Percentiles rank a stretch among this genome's conserved stretches.
These are phyloP conservation scores for Pythium dissimile DNA, from an alignment of 352 stramenopile species.

Conservation along the genomic window DNA sequence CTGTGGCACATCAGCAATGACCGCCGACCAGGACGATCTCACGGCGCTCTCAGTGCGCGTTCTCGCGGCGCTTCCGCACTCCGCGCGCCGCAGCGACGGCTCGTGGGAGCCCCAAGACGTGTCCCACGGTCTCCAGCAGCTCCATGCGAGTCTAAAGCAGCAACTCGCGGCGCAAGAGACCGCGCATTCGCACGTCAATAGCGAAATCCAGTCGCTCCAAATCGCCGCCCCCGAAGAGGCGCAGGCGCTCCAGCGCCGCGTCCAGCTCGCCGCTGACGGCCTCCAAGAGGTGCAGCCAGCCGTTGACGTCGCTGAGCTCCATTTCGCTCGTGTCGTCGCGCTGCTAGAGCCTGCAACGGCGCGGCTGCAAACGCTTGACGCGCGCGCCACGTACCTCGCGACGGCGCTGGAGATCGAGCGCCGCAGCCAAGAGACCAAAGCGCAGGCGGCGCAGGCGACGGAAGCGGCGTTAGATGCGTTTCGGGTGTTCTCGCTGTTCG, in stretches of 20 bases:
- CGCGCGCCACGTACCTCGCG: conserved; percentile 41
- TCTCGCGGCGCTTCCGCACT: conserved; percentile 3
- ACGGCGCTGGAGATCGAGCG: conserved; percentile 49
- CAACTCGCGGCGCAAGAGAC: conserved; percentile 15
- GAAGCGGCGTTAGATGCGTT: conserved; percentile 44
- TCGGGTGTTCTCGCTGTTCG: conserved; percentile 31
- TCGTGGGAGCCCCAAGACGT: conserved; percentile 12
- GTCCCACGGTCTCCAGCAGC: conserved; percentile 13
- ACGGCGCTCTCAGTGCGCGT: conserved; percentile 15
- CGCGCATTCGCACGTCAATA: conserved; percentile 5
- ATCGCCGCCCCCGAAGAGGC: not conserved
- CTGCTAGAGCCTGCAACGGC: conserved; percentile 31
- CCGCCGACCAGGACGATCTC: not conserved
- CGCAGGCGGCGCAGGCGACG: conserved; percentile 36
- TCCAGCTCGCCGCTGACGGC: not conserved
- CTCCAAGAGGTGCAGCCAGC: conserved; percentile 13
- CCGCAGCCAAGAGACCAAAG: conserved; percentile 40
- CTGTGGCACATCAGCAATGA: not conserved
- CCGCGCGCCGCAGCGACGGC: not conserved
- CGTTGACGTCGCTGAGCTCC: conserved; percentile 29
- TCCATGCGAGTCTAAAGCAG: conserved; percentile 9
- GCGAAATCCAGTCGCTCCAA: not conserved
- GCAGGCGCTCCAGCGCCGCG: not conserved
- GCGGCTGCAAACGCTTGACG: conserved; percentile 34
- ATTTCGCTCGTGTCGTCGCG: conserved; percentile 45